Evolutionary conservation across 176 grass and related monocot genomes (phyloP).

Genomic region (Leersia perrieri): DNA sequence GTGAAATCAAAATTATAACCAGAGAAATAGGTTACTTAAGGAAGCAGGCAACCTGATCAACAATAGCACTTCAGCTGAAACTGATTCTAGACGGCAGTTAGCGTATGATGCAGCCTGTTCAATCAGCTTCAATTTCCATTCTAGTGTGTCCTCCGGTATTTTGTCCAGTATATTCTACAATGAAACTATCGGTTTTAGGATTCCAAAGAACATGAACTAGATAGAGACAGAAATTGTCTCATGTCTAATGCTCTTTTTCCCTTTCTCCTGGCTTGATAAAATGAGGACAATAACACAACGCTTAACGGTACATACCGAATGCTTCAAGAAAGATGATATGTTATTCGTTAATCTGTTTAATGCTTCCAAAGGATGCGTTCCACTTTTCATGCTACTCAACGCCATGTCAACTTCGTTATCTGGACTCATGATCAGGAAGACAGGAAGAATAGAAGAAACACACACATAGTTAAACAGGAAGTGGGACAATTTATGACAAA

Average conservation of each 20-base stretch:
- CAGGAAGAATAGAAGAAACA: conserved; percentile 8
- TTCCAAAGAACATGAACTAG: not conserved
- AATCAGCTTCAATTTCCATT: conserved; percentile 57
- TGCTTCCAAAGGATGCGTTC: conserved; percentile 49
- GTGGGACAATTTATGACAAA: not conserved
- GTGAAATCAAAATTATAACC: not conserved
- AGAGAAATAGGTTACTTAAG: not conserved
- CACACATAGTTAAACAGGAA: not conserved
- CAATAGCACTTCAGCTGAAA: conserved; percentile 57
- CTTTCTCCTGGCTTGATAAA: not conserved
- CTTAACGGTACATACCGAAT: conserved; percentile 17
- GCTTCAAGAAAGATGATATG: conserved; percentile 39
- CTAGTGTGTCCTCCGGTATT: conserved; percentile 55
- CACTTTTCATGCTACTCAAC: conserved; percentile 38
- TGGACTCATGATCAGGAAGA: conserved; percentile 32
- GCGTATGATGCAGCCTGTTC: conserved; percentile 44
- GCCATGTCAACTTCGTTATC: conserved; percentile 55
- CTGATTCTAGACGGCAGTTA: conserved; percentile 48
- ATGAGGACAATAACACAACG: not conserved
- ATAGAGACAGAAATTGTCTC: not conserved
- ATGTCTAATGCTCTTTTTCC: not conserved
- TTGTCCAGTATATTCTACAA: conserved; percentile 58
- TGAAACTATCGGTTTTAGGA: not conserved
- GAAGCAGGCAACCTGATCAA: conserved; percentile 38
- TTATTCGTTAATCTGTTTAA: conserved; percentile 43